A percentile compares a stretch with the other conserved stretches of the same genome.
These are phyloP conservation scores for Rossbeevera mucosa DNA, from an alignment of 768 basidiomycete species.

Conservation along the genomic window DNA sequence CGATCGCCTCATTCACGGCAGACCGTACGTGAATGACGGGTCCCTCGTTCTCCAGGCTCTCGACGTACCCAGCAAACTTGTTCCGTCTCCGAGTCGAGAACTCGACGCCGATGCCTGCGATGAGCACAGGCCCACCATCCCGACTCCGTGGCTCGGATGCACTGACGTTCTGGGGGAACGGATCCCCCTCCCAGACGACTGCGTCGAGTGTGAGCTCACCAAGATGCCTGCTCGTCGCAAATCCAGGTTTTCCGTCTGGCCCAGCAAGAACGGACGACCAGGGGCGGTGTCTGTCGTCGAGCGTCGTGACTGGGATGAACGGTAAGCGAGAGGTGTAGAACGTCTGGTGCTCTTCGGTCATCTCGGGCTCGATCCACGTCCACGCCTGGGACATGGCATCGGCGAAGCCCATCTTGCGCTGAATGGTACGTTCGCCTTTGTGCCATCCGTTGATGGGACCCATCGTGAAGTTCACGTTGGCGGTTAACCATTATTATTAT, in stretches of 20 bases:
- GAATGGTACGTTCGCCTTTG: slow-evolving; percentile 48
- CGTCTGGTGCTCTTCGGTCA: slow-evolving; percentile 45
- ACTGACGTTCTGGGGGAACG: slow-evolving; percentile 41
- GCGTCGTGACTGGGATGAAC: slow-evolving; percentile 53
- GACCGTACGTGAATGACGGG: slow-evolving; percentile 33
- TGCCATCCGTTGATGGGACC: slow-evolving; percentile 34
- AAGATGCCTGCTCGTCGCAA: slow-evolving; percentile 34
- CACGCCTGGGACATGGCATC: slow-evolving; percentile 36
- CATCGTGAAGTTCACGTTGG: too few species aligned
- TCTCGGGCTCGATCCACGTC: slow-evolving; percentile 39
- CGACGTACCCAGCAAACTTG: slow-evolving; percentile 55
- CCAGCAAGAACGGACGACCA: slow-evolving; percentile 57
- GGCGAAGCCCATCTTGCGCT: slow-evolving; percentile 42
- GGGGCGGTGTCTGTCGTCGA: slow-evolving; percentile 48
- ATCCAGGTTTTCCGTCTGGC: slow-evolving; percentile 42
- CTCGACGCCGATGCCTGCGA: slow-evolving; percentile 62
- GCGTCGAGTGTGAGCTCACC: slow-evolving; percentile 38
- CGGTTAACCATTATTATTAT: too few species aligned
- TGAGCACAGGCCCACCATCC: slow-evolving; percentile 25
- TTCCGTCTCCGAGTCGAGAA: slow-evolving; percentile 55
- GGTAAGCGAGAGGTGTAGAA: slow-evolving; percentile 48
- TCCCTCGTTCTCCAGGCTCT: slow-evolving; percentile 29
- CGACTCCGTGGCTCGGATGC: background rate
- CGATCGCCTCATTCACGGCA: slow-evolving; percentile 52
- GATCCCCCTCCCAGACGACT: slow-evolving; percentile 53